A percentile compares a stretch with the other conserved stretches of the same genome.
These are phyloP conservation scores for Bromus sterilis DNA, from an alignment of 176 grass and related monocot genomes.

Conservation along the genomic window DNA sequence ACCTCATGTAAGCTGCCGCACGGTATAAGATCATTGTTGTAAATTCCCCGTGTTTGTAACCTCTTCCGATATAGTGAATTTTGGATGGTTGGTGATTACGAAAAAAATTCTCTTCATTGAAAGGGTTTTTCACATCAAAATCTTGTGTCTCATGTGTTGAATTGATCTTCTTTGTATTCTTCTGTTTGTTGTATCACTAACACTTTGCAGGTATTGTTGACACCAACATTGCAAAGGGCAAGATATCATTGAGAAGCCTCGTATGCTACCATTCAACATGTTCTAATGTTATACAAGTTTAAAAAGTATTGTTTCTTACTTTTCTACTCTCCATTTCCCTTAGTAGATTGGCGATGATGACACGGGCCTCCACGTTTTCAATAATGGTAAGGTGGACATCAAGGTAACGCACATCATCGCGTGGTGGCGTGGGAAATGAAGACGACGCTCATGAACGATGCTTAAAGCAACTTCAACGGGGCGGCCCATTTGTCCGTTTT, in stretches of 20 bases:
- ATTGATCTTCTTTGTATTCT: too few species aligned
- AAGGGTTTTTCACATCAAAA: too few species aligned
- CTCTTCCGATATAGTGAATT: too few species aligned
- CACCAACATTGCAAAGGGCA: conserved; percentile 28
- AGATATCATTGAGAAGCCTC: conserved; percentile 65
- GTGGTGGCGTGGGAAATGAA: conserved; percentile 71
- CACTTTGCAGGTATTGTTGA: conserved; percentile 73
- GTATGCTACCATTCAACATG: conserved; percentile 10
- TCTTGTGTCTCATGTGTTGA: too few species aligned
- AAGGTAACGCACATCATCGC: conserved; percentile 39
- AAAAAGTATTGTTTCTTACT: background rate
- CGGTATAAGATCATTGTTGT: too few species aligned
- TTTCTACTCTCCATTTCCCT: background rate
- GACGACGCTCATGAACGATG: conserved; percentile 55
- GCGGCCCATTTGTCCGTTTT: too few species aligned
- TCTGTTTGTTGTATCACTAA: too few species aligned
- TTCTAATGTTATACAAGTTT: background rate
- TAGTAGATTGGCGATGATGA: conserved; percentile 50
- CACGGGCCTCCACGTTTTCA: conserved; percentile 59
- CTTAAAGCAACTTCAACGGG: too few species aligned
- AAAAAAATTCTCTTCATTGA: too few species aligned
- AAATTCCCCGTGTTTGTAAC: too few species aligned
- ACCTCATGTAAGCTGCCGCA: too few species aligned
- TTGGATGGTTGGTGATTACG: too few species aligned
- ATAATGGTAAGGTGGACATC: conserved; percentile 47